A percentile compares a stretch with the other conserved stretches of the same genome.
phyloP scores from a whole-genome alignment of 305 asterid species.

The Solanum aculeatissimum region DNA sequence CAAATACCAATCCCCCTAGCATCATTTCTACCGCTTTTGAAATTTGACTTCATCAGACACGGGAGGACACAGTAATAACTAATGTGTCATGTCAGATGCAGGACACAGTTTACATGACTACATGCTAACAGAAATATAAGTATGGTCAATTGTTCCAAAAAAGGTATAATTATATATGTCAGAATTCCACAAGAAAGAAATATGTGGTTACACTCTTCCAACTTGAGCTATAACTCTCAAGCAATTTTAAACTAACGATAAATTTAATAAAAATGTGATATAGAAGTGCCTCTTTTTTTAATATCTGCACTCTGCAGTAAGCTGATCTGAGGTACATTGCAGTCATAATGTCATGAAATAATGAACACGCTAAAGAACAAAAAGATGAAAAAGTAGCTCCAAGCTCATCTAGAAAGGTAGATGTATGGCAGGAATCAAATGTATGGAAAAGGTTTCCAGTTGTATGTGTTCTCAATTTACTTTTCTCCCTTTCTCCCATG shows the following conservation, averaged over 20 bases:
- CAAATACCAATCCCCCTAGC: background rate
- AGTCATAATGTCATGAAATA: background rate
- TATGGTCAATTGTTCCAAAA: background rate
- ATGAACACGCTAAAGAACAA: background rate
- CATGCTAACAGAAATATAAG: background rate
- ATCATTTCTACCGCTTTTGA: background rate
- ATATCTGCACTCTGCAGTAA: background rate
- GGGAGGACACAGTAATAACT: background rate
- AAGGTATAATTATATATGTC: background rate
- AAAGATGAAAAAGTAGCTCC: background rate
- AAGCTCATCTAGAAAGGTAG: background rate
- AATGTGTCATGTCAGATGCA: background rate
- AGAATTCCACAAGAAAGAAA: background rate
- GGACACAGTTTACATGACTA: background rate
- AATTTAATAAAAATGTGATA: background rate
- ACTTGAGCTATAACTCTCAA: background rate
- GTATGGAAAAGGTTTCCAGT: background rate
- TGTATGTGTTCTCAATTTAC: background rate
- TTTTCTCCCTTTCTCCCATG: background rate
- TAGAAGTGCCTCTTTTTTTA: background rate
- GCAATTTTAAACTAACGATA: background rate
- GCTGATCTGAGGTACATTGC: background rate
- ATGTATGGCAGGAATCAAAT: background rate
- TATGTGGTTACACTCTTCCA: background rate
- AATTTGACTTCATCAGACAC: background rate